Evolutionary conservation across 371 early-diverging fungal species (phyloP).

Genomic region (Mortierella sp.): DNA sequence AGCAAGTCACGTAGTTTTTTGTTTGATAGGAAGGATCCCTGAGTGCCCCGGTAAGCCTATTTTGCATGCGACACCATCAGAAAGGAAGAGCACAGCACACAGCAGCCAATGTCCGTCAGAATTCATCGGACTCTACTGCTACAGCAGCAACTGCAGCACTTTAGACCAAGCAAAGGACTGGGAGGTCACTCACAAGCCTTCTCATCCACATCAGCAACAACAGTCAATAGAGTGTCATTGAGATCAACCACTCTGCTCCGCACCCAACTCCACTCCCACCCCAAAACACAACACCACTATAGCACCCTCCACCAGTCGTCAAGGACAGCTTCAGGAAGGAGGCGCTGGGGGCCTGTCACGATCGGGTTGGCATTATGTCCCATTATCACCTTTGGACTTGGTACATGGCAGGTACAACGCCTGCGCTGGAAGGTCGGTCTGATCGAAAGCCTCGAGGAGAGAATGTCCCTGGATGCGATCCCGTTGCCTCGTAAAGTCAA

Average conservation of each 20-base stretch:
- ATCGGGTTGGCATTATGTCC: slow-evolving; percentile 73
- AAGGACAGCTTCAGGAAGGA: slow-evolving; percentile 32
- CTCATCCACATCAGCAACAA: neutral
- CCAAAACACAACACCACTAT: too few species aligned
- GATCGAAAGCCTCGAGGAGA: slow-evolving; percentile 77
- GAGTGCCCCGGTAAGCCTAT: too few species aligned
- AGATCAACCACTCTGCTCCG: neutral
- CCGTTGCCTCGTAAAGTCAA: slow-evolving; percentile 76
- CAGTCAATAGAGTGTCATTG: too few species aligned
- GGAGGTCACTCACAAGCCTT: too few species aligned
- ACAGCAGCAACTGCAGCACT: too few species aligned
- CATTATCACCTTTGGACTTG: slow-evolving; percentile 83
- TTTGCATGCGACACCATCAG: slow-evolving; percentile 1
- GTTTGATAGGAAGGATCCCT: too few species aligned
- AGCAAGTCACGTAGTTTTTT: neutral
- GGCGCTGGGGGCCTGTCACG: slow-evolving; percentile 56
- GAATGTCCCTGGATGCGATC: slow-evolving; percentile 72
- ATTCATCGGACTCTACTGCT: neutral
- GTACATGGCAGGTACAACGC: slow-evolving; percentile 93
- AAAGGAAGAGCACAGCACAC: too few species aligned
- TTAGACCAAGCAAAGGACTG: too few species aligned
- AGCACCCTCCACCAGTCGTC: slow-evolving; percentile 33
- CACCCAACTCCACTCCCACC: too few species aligned
- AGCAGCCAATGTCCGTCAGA: neutral
- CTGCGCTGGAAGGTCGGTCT: slow-evolving; percentile 90